Evolutionary conservation across 2,329 filamentous ascomycete genomes (phyloP), one percentile per base, ranked within the genome.

Genomic region (Aspergillus candidus): DNA sequence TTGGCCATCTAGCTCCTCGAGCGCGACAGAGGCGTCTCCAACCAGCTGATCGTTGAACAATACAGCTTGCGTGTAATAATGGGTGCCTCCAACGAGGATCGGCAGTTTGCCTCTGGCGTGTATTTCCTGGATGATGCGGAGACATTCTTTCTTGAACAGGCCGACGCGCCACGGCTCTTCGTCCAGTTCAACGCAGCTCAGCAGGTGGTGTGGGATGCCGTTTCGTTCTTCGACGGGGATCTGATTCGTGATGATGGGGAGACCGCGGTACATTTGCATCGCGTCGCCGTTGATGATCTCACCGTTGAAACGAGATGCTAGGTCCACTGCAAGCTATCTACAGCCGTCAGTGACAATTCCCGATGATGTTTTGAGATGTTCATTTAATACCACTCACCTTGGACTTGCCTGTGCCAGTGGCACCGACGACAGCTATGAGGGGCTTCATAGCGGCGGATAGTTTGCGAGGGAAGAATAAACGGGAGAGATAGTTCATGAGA

Each of bases 221-320:
- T 84, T 78, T 58, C 82, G 83, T 63, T 97, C 91, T 14, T 81
- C 75, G 1, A 61, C 41, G 0, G 86, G 80, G 46, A 97, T 86
- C 63, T 97, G 94, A 66, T 98, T 98, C 18, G 93, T 98, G 55
- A 97, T 91, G 51, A 97, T 84, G 4, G 93, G 89, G 35, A 98
- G 72, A 3, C 93, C 93, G 41, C 79, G 78, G 66, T 98, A 98
- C 70, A 98, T 82, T 65, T 98, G 93, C 89, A 98, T 95, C 32
- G 93, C 93, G 73, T 98, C 93, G 37, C 88, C 88, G 62, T 98
- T 98, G 70, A 98, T 89, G 41, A 98, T 79, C 67, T 98, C 93
- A 60, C 94, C 93, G 65, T 93, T 83, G 68, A 89, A 90, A 15
- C 77, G 80, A 34, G 76, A 76, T 1, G 94, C 93, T 40, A 98